Evolutionary conservation across 2,329 filamentous ascomycete genomes (phyloP).

Genomic region (Talaromyces albobiverticillius): DNA sequence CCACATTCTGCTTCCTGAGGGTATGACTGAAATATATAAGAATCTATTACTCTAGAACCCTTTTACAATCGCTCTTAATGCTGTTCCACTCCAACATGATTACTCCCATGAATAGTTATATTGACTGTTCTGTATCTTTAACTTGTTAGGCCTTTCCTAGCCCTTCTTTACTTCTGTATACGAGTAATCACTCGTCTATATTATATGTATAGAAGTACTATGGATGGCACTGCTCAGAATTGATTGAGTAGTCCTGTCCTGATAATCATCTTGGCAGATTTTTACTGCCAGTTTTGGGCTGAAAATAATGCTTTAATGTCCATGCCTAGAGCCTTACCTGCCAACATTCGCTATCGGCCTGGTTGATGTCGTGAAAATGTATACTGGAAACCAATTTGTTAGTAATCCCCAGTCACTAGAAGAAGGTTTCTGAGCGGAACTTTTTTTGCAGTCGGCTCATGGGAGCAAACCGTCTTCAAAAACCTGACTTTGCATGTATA

Average conservation of each 20-base stretch:
- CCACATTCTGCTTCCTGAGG: not conserved
- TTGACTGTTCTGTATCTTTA: not conserved
- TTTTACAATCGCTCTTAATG: not conserved
- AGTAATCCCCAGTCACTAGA: too few species aligned
- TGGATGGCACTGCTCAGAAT: slow-evolving; percentile 23
- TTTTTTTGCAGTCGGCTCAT: too few species aligned
- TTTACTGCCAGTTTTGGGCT: slow-evolving; percentile 29
- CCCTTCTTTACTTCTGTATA: slow-evolving; percentile 4
- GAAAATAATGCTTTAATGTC: slow-evolving; percentile 31
- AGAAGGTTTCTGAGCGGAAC: too few species aligned
- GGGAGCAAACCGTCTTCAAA: too few species aligned
- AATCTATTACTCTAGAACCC: too few species aligned
- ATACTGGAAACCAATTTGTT: too few species aligned
- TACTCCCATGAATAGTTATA: not conserved
- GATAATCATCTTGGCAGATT: slow-evolving; percentile 33
- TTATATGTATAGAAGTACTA: slow-evolving; percentile 16
- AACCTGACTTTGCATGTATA: too few species aligned
- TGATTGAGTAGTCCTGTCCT: slow-evolving; percentile 28
- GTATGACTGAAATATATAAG: too few species aligned
- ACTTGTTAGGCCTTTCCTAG: slow-evolving; percentile 4
- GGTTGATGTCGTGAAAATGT: slow-evolving; percentile 1
- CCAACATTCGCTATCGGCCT: slow-evolving; percentile 1
- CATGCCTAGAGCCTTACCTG: slow-evolving; percentile 2
- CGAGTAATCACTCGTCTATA: slow-evolving; percentile 15
- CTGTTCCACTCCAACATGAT: not conserved